Conservation (phyloP, 208 protist genomes). For the Naegleria lovaniensis region DNA sequence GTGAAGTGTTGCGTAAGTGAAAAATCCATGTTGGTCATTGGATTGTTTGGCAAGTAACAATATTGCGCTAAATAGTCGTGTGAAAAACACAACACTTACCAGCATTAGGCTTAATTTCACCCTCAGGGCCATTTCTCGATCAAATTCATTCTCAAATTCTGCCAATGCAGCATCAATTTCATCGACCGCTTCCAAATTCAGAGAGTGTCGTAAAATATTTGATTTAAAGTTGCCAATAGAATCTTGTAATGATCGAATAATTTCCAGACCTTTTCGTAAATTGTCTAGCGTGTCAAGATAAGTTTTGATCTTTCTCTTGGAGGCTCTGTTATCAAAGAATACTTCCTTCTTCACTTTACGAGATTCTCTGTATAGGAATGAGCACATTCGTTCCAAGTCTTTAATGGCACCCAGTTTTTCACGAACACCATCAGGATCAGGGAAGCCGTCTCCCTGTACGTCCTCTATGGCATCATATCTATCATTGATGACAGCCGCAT, state of each 20-base stretch:
- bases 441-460: constrained; percentile 10
- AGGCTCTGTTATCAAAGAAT: not conserved
- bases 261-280: not conserved
- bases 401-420: not conserved
- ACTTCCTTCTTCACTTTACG: not conserved
- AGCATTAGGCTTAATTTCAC: constrained; percentile 37
- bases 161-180: constrained; percentile 34
- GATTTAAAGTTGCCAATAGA: not conserved
- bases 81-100: no score
- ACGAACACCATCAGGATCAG: not conserved
- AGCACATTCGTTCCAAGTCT: constrained; percentile 15
- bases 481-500: constrained; percentile 28
- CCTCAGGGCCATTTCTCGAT: constrained; percentile 49
- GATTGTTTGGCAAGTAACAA: no score
- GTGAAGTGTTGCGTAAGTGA: no score
- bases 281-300: not conserved
- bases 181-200: constrained; percentile 5
- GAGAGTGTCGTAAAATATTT: not conserved
- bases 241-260: not conserved
- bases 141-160: constrained; percentile 59
- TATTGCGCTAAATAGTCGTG: no score
- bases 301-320: not conserved
- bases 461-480: constrained; percentile 38
- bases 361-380: not conserved
- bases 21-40: no score